phyloP scores from a whole-genome alignment of 2,329 filamentous ascomycete genomes.

The Dothistroma septosporum region DNA sequence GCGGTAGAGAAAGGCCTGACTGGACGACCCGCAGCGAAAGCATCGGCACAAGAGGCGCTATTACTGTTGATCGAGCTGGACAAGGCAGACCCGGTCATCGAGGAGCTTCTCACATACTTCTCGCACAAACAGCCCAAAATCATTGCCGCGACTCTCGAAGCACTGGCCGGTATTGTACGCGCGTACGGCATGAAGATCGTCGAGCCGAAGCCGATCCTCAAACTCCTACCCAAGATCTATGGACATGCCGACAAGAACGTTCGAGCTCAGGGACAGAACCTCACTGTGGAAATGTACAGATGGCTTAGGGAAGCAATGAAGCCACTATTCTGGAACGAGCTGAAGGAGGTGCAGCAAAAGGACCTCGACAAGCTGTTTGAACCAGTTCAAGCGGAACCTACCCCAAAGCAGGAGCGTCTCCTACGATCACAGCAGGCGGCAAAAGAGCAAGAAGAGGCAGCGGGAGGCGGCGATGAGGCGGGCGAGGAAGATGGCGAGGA shows the following conservation, averaged over 20 bases:
- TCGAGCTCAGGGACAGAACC: conserved; percentile 82
- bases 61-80: conserved; percentile 89
- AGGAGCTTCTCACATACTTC: conserved; percentile 79
- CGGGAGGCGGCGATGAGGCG: conserved; percentile 35
- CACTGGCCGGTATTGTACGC: conserved; percentile 79
- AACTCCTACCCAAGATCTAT: conserved; percentile 82
- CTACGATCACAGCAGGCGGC: conserved; percentile 86
- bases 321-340: conserved; percentile 90
- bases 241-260: conserved; percentile 98
- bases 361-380: conserved; percentile 94
- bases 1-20: conserved; percentile 92
- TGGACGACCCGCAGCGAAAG: conserved; percentile 82
- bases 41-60: conserved; percentile 78
- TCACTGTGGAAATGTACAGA: conserved; percentile 90
- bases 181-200: conserved; percentile 92
- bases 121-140: conserved; percentile 90
- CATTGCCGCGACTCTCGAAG: conserved; percentile 68
- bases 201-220: conserved; percentile 88
- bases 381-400: conserved; percentile 78
- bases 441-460: conserved; percentile 50
- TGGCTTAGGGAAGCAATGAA: conserved; percentile 99
- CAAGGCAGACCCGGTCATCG: conserved; percentile 75
- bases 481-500: conserved; percentile 44
- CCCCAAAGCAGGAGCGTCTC: conserved; percentile 85
- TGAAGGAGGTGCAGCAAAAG: conserved; percentile 92